phyloP scores from a whole-genome alignment of 306 rosid species.

The Glycine tomentella region DNA sequence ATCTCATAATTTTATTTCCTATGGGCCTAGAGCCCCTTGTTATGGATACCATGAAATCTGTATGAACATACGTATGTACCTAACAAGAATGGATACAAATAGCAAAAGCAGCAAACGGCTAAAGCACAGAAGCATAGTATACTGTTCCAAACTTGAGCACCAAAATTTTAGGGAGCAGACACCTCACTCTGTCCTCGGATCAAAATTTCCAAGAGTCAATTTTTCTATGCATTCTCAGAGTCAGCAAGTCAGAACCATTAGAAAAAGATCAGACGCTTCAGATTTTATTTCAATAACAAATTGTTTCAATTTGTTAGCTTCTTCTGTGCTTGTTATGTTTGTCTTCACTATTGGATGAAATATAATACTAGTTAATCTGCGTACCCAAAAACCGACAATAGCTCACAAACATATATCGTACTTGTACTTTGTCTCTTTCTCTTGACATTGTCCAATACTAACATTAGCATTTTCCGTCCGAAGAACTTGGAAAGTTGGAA shows the following conservation, averaged over 20 bases:
- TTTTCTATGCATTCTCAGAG: background rate
- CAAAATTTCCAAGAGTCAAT: too few species aligned
- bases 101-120: conserved; percentile 1
- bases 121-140: background rate
- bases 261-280: background rate
- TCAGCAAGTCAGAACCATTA: background rate
- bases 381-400: background rate
- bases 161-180: background rate
- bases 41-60: too few species aligned
- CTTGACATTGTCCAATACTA: background rate
- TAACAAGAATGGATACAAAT: conserved; percentile 5
- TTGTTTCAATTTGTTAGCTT: conserved; percentile 27
- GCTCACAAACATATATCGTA: conserved; percentile 4
- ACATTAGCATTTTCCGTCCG: conserved; percentile 30
- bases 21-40: too few species aligned
- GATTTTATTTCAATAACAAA: background rate
- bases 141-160: background rate
- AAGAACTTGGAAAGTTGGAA: conserved; percentile 50
- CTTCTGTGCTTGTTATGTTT: conserved; percentile 25
- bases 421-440: background rate
- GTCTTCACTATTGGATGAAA: conserved; percentile 21
- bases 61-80: background rate
- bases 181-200: background rate
- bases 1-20: too few species aligned
- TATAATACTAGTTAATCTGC: background rate